Base-by-base conservation (phyloP, 345 rosid genomes). In the Gossypium herbaceum region DNA sequence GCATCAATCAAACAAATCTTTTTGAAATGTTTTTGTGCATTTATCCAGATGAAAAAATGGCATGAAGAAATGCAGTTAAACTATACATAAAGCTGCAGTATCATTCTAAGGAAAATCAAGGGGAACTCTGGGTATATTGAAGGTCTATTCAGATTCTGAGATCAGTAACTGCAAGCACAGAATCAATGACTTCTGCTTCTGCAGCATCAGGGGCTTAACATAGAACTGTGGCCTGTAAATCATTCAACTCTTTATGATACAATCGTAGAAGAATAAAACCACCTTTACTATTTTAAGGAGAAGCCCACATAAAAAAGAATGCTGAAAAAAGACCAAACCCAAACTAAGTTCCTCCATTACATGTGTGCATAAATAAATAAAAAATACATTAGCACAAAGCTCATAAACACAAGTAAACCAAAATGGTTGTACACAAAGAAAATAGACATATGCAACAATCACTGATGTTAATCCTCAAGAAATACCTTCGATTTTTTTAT, bases 401-500 rank as follows among this genome's bases (percentile, higher is more conserved):
- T 3, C 57, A 25, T 58, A 3, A 1, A 51, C 60, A 29, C 45
- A 69, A 68, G 44, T 25, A 78, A 47, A 66, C 73, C 39, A 70
- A 71, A 71, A 54, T 34, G 47, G 44, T 19, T 39, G 45, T 19
- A n/a, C 45, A 34, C 24, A 45, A n/a, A 75, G 19, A 50, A 62
- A 48, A 62, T 11, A 62, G 39, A 47, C 19, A 48, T 50, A 55
- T 2, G 27, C 12, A 71, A 34, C 62, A 50, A 34, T 29, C 25
- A 52, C 6, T 71, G 50, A 71, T 55, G 51, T 20, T 24, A 25
- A 44, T 10, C 72, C 29, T 13, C 29, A 20, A 63, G 13, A 61
- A 68, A 20, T 77, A 88, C 98, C 94, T 87, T 86, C 27, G 86
- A 73, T 71, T 78, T 54, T 34, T 71, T 68, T 55, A 62, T 65